phyloP scores from a whole-genome alignment of 345 rosid genomes.

The Cochlearia excelsa region DNA sequence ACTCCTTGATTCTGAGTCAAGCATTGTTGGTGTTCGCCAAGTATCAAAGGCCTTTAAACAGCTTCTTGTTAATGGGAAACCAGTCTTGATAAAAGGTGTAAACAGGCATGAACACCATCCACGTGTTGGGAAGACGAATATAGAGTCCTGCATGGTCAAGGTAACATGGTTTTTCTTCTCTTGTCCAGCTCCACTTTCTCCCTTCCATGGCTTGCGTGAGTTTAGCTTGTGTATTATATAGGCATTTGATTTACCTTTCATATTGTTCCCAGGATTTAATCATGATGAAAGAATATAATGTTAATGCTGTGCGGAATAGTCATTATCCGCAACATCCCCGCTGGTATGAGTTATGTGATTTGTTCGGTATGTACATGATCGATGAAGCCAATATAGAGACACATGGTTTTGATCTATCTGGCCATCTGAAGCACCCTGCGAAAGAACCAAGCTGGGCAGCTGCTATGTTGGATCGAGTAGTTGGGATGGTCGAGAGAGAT shows the following conservation, averaged over 20 bases:
- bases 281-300: slow-evolving; percentile 89
- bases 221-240: slow-evolving; percentile 9
- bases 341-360: slow-evolving; percentile 95
- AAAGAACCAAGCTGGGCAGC: slow-evolving; percentile 83
- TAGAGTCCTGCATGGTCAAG: slow-evolving; percentile 97
- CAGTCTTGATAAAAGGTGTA: slow-evolving; percentile 86
- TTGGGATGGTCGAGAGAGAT: slow-evolving; percentile 98
- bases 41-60: slow-evolving; percentile 87
- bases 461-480: slow-evolving; percentile 92
- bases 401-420: slow-evolving; percentile 75
- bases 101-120: slow-evolving; percentile 99
- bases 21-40: slow-evolving; percentile 79
- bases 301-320: slow-evolving; percentile 94
- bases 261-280: slow-evolving; percentile 69
- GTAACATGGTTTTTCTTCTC: slow-evolving; percentile 38
- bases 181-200: slow-evolving; percentile 21
- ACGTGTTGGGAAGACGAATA: slow-evolving; percentile 89
- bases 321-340: slow-evolving; percentile 99
- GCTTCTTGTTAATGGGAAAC: slow-evolving; percentile 86
- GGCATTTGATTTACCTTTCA: neutral
- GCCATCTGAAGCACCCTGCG: slow-evolving; percentile 89
- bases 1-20: slow-evolving; percentile 86
- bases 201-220: slow-evolving; percentile 22
- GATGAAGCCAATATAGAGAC: slow-evolving; percentile 99
- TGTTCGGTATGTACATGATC: slow-evolving; percentile 96